Conservation (phyloP, 495 filamentous ascomycete genomes). For the Lasiosphaeria ovina region DNA sequence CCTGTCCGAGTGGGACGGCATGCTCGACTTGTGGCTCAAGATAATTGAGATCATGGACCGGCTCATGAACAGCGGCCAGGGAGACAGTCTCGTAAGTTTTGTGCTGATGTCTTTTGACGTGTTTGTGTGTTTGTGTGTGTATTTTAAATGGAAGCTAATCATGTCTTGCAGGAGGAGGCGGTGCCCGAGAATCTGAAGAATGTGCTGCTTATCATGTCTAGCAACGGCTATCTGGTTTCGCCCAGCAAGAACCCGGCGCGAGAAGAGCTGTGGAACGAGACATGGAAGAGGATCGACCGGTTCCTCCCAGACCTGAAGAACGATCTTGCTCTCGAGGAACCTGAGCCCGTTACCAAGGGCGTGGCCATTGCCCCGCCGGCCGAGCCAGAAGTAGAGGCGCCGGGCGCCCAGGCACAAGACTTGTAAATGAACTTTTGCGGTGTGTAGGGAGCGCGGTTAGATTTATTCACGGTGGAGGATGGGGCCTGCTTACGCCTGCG, state of each 20-base stretch:
- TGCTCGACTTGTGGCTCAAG: constrained; percentile 88
- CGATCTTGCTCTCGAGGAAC: constrained; percentile 48
- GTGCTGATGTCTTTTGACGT: background rate
- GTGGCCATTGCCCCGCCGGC: background rate
- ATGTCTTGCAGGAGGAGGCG: constrained; percentile 71
- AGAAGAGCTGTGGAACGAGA: constrained; percentile 70
- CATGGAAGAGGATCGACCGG: constrained; percentile 83
- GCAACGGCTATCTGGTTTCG: constrained; percentile 77
- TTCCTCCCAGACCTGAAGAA: constrained; percentile 76
- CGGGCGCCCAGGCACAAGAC: no score
- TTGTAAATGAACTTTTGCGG: no score
- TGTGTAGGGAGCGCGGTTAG: no score
- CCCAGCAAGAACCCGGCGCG: constrained; percentile 60
- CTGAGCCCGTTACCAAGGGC: background rate
- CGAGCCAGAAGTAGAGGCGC: no score
- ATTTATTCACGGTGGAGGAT: no score
- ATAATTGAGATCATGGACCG: constrained; percentile 95
- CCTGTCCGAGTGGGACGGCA: constrained; percentile 80
- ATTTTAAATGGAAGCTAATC: constrained; percentile 18
- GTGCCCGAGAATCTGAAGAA: constrained; percentile 97
- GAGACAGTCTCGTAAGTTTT: constrained; percentile 75
- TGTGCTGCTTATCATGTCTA: constrained; percentile 92
- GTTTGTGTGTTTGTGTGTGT: background rate
- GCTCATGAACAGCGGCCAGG: constrained; percentile 94
- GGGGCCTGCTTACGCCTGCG: no score